Base-by-base conservation (phyloP, 2,329 filamentous ascomycete genomes). In the Phaeosphaeriaceae sp. region DNA sequence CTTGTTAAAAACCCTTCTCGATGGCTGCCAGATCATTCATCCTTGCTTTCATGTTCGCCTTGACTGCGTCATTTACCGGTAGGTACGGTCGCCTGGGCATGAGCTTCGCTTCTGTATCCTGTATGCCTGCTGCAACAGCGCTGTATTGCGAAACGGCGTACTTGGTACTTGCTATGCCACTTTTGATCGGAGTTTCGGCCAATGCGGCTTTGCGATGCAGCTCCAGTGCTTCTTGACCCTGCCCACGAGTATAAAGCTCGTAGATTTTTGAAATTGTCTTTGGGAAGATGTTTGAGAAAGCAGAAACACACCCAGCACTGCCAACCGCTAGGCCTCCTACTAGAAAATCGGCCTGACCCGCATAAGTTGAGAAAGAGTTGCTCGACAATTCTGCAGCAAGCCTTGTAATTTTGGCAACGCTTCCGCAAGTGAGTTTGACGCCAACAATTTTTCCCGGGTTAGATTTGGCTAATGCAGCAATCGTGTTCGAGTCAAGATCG, bases 261-360 rank as follows among this genome's bases (percentile, higher is more conserved):
- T 89, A 91, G 25, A 91, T 83, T 55, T 77, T 79, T 5, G 83
- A 82, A 20, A 88, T 80, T 0, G 84, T 82, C 68, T 83, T 84
- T 0, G 84, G 85, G 57, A 85, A 85, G 1, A 86, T 78, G 61
- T 87, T 87, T 31, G 82, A 84, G 68, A 88, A 87, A 1, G 82
- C 85, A 1, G 84, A 81, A 51, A 88, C 85, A 60, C 83, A 86
- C 0, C 85, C 85, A 0, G 82, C 80, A 20, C 79, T 81, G 1
- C 86, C 85, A 2, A 81, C 80, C 1, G 80, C 80, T 15, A 88
- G 64, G 0, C 84, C 85, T 1, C 82, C 84, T 25, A 88, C 78
- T 42, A 92, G 75, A 73, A 91, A 92, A 69, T 93, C 90, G 1
- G 86, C 87, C 77, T 92, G 89, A 0, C 91, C 91, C 0, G 89